These are phyloP conservation scores for Metschnikowia baotianmanensis DNA, from an alignment of 805 yeast genomes.

Conservation along the genomic window DNA sequence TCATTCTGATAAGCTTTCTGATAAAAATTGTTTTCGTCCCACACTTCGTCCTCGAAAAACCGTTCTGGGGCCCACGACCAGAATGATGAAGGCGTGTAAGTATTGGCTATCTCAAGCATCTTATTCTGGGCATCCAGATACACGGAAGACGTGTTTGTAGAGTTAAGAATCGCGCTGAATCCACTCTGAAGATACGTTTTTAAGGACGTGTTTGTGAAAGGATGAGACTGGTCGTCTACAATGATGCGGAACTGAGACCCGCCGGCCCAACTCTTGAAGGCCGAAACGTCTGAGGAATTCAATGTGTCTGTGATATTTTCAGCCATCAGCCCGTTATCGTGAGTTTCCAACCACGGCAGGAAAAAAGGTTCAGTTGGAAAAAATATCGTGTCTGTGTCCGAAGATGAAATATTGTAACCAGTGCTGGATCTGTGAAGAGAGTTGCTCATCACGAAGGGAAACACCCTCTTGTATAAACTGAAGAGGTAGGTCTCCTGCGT, in stretches of 20 bases:
- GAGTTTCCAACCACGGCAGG: slow-evolving; percentile 8
- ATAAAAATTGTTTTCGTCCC: slow-evolving; percentile 5
- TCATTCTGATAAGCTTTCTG: slow-evolving; percentile 6
- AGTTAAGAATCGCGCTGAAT: slow-evolving; percentile 58
- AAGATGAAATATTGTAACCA: slow-evolving; percentile 23
- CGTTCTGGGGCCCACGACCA: slow-evolving; percentile 78
- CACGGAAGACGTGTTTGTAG: slow-evolving; percentile 20
- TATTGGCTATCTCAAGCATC: slow-evolving; percentile 18
- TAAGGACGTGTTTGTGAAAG: slow-evolving; percentile 41
- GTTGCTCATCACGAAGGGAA: slow-evolving; percentile 26
- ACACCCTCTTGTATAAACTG: slow-evolving; percentile 26
- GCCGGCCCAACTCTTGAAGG: slow-evolving; percentile 5
- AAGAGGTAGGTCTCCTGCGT: slow-evolving; percentile 27
- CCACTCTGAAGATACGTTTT: slow-evolving; percentile 52
- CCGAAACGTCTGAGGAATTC: background rate
- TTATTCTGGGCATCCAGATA: slow-evolving; percentile 1
- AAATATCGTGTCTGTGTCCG: slow-evolving; percentile 24
- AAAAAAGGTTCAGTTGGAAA: slow-evolving; percentile 9
- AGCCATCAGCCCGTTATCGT: slow-evolving; percentile 1
- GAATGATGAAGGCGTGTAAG: slow-evolving; percentile 31
- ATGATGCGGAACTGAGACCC: slow-evolving; percentile 28
- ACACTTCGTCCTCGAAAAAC: slow-evolving; percentile 38
- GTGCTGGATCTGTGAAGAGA: slow-evolving; percentile 18
- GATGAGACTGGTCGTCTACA: slow-evolving; percentile 31
- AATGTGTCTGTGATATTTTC: slow-evolving; percentile 5